These are phyloP conservation scores for Selaginella tamariscina DNA, from an alignment of 75 land plant species.

Conservation along the genomic window DNA sequence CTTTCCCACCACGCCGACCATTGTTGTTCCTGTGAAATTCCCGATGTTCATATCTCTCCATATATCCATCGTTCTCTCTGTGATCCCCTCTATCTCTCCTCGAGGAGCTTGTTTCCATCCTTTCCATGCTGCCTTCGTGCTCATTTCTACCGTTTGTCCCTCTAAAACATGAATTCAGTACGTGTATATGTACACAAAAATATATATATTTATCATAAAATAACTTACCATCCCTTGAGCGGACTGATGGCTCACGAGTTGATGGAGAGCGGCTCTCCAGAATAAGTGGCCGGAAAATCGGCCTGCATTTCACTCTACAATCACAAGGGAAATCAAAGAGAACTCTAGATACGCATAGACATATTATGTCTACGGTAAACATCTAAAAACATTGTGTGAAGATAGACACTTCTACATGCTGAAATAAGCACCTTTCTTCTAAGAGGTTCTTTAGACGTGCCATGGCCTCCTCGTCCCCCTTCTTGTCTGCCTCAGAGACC, in stretches of 20 bases:
- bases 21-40: conserved; percentile 69
- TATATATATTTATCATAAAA: no score
- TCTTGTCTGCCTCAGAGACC: conserved; percentile 72
- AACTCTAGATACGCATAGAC: neutral
- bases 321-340: neutral
- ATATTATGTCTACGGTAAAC: no score
- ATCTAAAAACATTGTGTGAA: no score
- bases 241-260: conserved; percentile 37
- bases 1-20: conserved; percentile 80
- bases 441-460: conserved; percentile 57
- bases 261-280: conserved; percentile 33
- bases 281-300: conserved; percentile 57
- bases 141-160: conserved; percentile 79
- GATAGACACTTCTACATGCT: no score
- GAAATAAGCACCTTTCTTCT: conserved; percentile 67
- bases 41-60: conserved; percentile 76
- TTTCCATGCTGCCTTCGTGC: conserved; percentile 60
- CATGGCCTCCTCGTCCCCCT: conserved; percentile 54
- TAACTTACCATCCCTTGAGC: conserved; percentile 52
- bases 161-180: no score
- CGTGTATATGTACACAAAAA: no score
- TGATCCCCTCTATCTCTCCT: conserved; percentile 46
- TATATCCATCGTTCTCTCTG: conserved; percentile 74
- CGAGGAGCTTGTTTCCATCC: conserved; percentile 56
- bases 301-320: conserved; percentile 38